Conservation (phyloP, 192 early-diverging fungal species). For the Backusella morwellensis region DNA sequence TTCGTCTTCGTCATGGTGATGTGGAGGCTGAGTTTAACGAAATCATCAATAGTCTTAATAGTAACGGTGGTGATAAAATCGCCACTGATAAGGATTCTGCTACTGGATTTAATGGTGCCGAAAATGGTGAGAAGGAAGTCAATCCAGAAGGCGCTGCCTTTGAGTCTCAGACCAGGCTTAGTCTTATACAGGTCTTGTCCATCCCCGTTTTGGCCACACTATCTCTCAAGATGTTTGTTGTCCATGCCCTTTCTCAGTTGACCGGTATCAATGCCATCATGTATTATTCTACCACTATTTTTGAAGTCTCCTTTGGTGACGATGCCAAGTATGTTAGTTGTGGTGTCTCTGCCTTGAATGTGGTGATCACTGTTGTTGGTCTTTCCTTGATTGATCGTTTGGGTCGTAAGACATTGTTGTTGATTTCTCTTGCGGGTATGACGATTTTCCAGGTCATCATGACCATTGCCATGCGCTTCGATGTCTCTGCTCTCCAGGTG, state of each 20-base stretch:
- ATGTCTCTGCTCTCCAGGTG: conserved; percentile 25
- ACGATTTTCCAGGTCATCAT: conserved; percentile 54
- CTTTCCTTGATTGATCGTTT: conserved; percentile 56
- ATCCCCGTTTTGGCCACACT: conserved; percentile 37
- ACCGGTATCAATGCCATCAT: conserved; percentile 68
- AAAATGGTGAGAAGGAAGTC: background rate
- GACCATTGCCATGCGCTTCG: conserved; percentile 29
- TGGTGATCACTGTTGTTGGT: conserved; percentile 54
- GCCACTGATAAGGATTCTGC: conserved; percentile 8
- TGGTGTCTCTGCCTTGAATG: conserved; percentile 56
- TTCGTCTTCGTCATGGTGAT: conserved; percentile 55
- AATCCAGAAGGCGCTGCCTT: background rate
- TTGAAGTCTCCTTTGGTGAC: conserved; percentile 53
- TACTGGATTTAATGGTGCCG: background rate
- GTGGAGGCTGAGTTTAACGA: conserved; percentile 59
- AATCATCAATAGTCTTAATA: conserved; percentile 29
- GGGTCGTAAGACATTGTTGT: conserved; percentile 60
- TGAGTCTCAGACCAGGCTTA: conserved; percentile 23
- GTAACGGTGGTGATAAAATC: background rate
- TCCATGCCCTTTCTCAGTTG: conserved; percentile 56
- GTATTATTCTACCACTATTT: conserved; percentile 66
- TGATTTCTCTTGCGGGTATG: conserved; percentile 63
- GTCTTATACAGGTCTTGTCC: conserved; percentile 30
- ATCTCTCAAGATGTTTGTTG: conserved; percentile 53
- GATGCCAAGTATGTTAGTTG: conserved; percentile 52